Percentiles rank a stretch among this genome's conserved stretches.
Evolutionary conservation across 2,329 filamentous ascomycete genomes (phyloP).

Genomic region (Colletotrichum orbiculare): DNA sequence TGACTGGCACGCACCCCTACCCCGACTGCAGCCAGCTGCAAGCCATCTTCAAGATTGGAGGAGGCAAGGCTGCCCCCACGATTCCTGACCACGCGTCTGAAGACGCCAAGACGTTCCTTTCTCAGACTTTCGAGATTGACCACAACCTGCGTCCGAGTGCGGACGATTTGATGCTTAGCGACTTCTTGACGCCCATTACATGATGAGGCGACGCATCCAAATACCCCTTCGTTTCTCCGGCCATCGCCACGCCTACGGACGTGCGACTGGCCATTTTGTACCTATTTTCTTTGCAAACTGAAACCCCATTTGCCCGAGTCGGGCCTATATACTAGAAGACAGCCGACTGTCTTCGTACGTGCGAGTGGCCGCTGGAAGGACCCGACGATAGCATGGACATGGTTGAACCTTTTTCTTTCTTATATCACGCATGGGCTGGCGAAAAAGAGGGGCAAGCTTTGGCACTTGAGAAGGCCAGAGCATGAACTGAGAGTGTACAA

Average conservation of each 20-base stretch:
- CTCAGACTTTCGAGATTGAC: conserved; percentile 94
- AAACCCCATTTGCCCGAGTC: conserved; percentile 1
- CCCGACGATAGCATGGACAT: conserved; percentile 33
- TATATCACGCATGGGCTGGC: conserved; percentile 33
- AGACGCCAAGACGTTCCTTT: conserved; percentile 85
- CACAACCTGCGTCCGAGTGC: conserved; percentile 92
- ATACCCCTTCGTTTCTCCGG: conserved; percentile 27
- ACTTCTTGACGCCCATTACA: conserved; percentile 81
- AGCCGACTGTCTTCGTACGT: conserved; percentile 25
- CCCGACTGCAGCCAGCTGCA: conserved; percentile 97
- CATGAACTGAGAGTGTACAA: conserved; percentile 35
- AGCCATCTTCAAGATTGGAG: conserved; percentile 98
- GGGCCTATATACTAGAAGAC: conserved; percentile 24
- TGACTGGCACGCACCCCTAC: conserved; percentile 95
- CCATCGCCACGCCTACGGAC: background rate
- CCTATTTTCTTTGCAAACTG: conserved; percentile 25
- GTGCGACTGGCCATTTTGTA: conserved; percentile 18
- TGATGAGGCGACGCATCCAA: conserved; percentile 44
- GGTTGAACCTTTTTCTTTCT: conserved; percentile 9
- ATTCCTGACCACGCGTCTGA: conserved; percentile 88
- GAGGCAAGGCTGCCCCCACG: conserved; percentile 80
- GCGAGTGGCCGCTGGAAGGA: conserved; percentile 37
- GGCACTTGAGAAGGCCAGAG: conserved; percentile 23
- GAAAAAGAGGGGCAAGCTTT: conserved; percentile 24
- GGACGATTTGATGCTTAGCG: conserved; percentile 86